Evolutionary conservation across 1,139 yeast species (phyloP), one percentile per base, ranked within the genome.

Genomic region (Magnusiomyces ingens): DNA sequence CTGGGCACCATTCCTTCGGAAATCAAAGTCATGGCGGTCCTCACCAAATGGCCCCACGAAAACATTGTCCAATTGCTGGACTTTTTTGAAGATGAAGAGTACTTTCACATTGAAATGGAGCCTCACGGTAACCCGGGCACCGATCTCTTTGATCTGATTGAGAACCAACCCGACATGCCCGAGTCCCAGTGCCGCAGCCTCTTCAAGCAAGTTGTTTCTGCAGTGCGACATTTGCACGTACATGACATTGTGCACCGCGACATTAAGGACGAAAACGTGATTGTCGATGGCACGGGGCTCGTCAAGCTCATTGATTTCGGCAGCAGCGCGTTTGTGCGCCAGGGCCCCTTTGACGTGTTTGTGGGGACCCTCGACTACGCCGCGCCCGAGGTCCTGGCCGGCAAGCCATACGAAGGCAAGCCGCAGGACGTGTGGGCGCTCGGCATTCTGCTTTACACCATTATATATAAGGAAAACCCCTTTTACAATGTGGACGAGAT

Each of bases 391-490:
- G 96, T 93, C 0, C 75, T 93, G 38, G 78, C 84, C 52, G 99
- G 98, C 8, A 84, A 83, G 56, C 85, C 90, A 35, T 93, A 93
- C 65, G 88, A 82, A 55, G 99, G 99, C 19, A 84, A 81, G 66
- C 93, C 96, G 0, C 99, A 93, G 68, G 99, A 93, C 69, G 83
- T 91, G 1, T 93, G 99, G 99, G 96, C 98, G 0, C 75, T 91
- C 64, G 99, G 99, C 1, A 86, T 93, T 19, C 73, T 93, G 57
- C 72, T 93, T 21, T 93, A 90, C 71, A 93, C 97, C 0, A 78
- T 93, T 67, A 76, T 90, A n/a, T 91, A 85, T 73, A 89, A 90
- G 65, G 98, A 93, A 67, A 91, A 91, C 62, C 99, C 99, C 4
- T 93, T 91, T 64, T 89, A 89, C 69, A 89, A 89, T 65, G 94